These are phyloP conservation scores for Phialophora chinensis DNA, from an alignment of 2,329 filamentous ascomycete species.

Conservation along the genomic window DNA sequence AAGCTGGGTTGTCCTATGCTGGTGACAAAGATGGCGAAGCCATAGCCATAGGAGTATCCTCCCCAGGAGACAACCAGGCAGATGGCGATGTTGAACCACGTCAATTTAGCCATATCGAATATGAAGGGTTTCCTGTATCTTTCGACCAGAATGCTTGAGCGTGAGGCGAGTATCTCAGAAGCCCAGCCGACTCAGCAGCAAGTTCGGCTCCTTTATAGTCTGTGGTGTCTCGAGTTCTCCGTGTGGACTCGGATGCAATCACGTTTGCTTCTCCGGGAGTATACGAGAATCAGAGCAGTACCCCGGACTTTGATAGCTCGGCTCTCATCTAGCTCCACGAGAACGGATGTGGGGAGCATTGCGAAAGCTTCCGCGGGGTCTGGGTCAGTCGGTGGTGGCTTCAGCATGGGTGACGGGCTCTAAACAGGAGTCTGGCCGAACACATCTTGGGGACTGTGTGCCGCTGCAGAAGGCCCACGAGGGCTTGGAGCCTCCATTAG, in stretches of 20 bases:
- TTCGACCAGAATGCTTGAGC: background rate
- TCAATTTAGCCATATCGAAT: conserved; percentile 3
- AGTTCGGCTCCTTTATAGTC: conserved; percentile 5
- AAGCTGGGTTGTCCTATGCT: conserved; percentile 61
- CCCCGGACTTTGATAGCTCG: conserved; percentile 15
- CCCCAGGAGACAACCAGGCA: conserved; percentile 27
- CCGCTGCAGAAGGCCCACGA: background rate
- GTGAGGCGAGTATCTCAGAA: background rate
- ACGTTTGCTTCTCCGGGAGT: background rate
- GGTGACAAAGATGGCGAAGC: conserved; percentile 57
- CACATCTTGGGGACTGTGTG: background rate
- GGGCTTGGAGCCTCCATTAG: background rate
- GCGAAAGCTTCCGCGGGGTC: background rate
- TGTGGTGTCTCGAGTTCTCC: background rate
- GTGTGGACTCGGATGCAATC: background rate
- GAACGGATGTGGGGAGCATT: conserved; percentile 1
- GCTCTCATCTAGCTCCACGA: background rate
- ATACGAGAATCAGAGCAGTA: background rate
- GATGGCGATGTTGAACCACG: conserved; percentile 26
- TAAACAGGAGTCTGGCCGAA: background rate
- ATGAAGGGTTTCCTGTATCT: background rate
- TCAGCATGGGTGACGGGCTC: background rate
- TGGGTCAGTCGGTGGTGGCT: background rate
- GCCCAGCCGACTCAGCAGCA: background rate
- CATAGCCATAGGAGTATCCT: conserved; percentile 55